These are phyloP conservation scores for Teratosphaeria viscida DNA, from an alignment of 2,329 filamentous ascomycete genomes.

Conservation along the genomic window DNA sequence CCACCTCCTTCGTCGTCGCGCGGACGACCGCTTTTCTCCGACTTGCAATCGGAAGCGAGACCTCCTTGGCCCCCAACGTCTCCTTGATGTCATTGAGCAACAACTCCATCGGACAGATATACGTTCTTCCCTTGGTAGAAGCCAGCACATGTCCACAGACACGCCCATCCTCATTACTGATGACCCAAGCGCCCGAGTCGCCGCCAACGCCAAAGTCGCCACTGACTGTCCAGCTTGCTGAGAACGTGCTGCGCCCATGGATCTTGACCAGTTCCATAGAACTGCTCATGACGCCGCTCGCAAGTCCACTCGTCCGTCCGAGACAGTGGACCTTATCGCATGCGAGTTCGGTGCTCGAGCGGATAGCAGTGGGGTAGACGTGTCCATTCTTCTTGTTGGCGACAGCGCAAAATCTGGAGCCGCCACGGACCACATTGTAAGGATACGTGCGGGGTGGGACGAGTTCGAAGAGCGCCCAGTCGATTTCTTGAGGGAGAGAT, in stretches of 20 bases:
- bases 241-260: constrained; percentile 70
- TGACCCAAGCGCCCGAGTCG: constrained; percentile 87
- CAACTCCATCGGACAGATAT: constrained; percentile 92
- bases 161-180: constrained; percentile 66
- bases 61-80: constrained; percentile 58
- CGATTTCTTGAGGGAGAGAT: constrained; percentile 76
- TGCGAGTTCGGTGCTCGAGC: constrained; percentile 53
- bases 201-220: constrained; percentile 61
- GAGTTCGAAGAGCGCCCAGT: constrained; percentile 88
- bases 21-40: not conserved
- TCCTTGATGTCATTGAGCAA: constrained; percentile 75
- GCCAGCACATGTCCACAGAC: constrained; percentile 87
- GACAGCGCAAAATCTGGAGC: constrained; percentile 27
- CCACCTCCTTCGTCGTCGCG: not conserved
- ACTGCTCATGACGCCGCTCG: constrained; percentile 65
- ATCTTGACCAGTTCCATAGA: constrained; percentile 79
- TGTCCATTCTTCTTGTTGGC: constrained; percentile 21
- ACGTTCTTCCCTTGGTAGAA: constrained; percentile 62
- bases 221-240: constrained; percentile 56
- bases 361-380: constrained; percentile 39
- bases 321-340: constrained; percentile 77
- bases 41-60: constrained; percentile 51
- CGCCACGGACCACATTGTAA: constrained; percentile 58
- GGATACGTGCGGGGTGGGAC: constrained; percentile 58
- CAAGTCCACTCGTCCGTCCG: constrained; percentile 75